Percentiles rank a stretch among this genome's conserved stretches.
These are phyloP conservation scores for Udeniomyces megalosporus DNA, from an alignment of 768 basidiomycete species.

Conservation along the genomic window DNA sequence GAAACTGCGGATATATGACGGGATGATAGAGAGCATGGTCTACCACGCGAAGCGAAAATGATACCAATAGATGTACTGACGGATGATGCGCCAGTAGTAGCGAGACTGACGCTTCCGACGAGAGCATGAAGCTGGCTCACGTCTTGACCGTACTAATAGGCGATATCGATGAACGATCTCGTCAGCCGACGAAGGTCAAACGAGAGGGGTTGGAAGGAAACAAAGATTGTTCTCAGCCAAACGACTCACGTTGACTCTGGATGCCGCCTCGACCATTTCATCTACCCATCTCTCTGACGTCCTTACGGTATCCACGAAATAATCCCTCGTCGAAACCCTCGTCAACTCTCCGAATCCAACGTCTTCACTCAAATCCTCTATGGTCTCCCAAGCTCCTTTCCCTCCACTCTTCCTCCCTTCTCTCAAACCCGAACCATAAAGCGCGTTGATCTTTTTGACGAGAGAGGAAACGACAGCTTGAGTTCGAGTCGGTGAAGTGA, in stretches of 20 bases:
- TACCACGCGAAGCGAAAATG: too few relatives aligned
- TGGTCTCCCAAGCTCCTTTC: slow-evolving; percentile 17
- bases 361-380: slow-evolving; percentile 22
- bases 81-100: slow-evolving; percentile 47
- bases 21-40: too few relatives aligned
- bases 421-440: slow-evolving; percentile 33
- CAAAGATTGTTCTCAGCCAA: too few relatives aligned
- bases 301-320: slow-evolving; percentile 38
- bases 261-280: slow-evolving; percentile 65
- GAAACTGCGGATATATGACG: too few relatives aligned
- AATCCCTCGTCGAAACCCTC: slow-evolving; percentile 40
- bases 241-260: slow-evolving; percentile 70
- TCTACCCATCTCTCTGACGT: slow-evolving; percentile 44
- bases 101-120: slow-evolving; percentile 54
- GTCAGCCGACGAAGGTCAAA: not conserved
- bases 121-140: slow-evolving; percentile 58
- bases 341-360: slow-evolving; percentile 28
- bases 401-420: not conserved
- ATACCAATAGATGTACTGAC: slow-evolving; percentile 29
- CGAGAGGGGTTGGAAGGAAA: too few relatives aligned
- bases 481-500: slow-evolving; percentile 42
- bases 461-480: slow-evolving; percentile 35
- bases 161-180: slow-evolving; percentile 8
- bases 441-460: slow-evolving; percentile 36
- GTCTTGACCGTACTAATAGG: slow-evolving; percentile 38